Evolutionary conservation across 352 stramenopile genomes (phyloP).

Genomic region (Pythium chondricola): DNA sequence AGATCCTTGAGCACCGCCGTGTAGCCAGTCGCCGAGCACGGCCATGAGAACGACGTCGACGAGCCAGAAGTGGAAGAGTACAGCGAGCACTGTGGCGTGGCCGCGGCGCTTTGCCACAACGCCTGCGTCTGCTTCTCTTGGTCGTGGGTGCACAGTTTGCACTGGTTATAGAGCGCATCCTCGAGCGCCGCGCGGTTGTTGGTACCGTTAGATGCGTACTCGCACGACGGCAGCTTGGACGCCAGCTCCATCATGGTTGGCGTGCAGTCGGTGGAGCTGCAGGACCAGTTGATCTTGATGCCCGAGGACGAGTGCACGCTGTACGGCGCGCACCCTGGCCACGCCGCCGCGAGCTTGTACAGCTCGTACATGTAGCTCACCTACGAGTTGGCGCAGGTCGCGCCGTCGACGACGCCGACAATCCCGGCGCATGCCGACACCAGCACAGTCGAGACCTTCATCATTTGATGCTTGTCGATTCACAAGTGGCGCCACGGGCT

Average conservation of each 20-base stretch:
- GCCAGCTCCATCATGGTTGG: slow-evolving; percentile 11
- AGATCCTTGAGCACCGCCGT: slow-evolving; percentile 8
- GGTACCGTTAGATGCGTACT: neutral
- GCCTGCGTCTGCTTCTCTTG: slow-evolving; percentile 6
- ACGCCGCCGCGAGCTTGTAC: neutral
- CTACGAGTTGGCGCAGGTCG: too few relatives aligned
- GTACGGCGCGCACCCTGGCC: slow-evolving; percentile 10
- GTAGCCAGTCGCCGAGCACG: slow-evolving; percentile 11
- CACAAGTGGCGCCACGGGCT: too few relatives aligned
- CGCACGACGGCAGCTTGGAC: slow-evolving; percentile 7
- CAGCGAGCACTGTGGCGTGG: slow-evolving; percentile 1
- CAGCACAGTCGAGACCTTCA: too few relatives aligned
- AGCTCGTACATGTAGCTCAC: slow-evolving; percentile 1
- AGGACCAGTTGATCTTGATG: slow-evolving; percentile 10
- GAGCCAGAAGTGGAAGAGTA: slow-evolving; percentile 1
- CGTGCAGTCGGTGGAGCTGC: slow-evolving; percentile 1
- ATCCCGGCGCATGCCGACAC: too few relatives aligned
- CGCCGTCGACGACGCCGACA: too few relatives aligned
- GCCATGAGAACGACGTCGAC: slow-evolving; percentile 13
- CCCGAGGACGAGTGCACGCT: neutral
- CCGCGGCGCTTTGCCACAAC: slow-evolving; percentile 5
- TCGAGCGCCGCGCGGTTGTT: slow-evolving; percentile 6
- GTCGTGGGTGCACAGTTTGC: slow-evolving; percentile 9
- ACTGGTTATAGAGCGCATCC: slow-evolving; percentile 4
- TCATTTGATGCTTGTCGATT: too few relatives aligned